Conservation (phyloP, 1,284 basidiomycete species). For the Agroathelia rolfsii region DNA sequence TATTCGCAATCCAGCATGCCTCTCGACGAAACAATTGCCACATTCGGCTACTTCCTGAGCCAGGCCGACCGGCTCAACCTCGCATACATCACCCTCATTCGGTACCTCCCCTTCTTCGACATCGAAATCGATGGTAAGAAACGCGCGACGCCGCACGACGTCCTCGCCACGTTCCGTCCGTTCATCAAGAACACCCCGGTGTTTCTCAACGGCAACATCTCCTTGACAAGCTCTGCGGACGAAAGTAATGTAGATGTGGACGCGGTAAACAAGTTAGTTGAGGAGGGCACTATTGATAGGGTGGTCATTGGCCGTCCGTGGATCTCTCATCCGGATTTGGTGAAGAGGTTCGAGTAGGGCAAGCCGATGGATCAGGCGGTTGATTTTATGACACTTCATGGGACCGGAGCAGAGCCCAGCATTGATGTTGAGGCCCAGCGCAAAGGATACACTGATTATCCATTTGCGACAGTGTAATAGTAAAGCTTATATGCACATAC, state of each 20-base stretch:
- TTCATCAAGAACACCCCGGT: slow-evolving; percentile 14
- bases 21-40: slow-evolving; percentile 18
- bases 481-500: no score
- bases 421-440: slow-evolving; percentile 4
- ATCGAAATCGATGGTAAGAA: slow-evolving; percentile 8
- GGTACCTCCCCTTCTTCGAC: slow-evolving; percentile 5
- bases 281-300: slow-evolving; percentile 13
- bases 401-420: slow-evolving; percentile 4
- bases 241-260: slow-evolving; percentile 15
- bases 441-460: slow-evolving; percentile 19
- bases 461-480: no score
- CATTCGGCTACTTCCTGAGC: slow-evolving; percentile 14
- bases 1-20: slow-evolving; percentile 9
- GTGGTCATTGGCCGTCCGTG: slow-evolving; percentile 17
- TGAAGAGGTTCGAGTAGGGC: slow-evolving; percentile 14
- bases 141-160: slow-evolving; percentile 18
- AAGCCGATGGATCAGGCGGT: slow-evolving; percentile 12
- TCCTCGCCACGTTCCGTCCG: slow-evolving; percentile 16
- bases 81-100: slow-evolving; percentile 12
- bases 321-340: slow-evolving; percentile 19
- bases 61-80: slow-evolving; percentile 14
- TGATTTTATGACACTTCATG: slow-evolving; percentile 11
- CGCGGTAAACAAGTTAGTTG: slow-evolving; percentile 12
- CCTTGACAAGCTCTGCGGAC: slow-evolving; percentile 14
- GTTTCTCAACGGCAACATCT: slow-evolving; percentile 16